phyloP scores from a whole-genome alignment of 371 early-diverging fungal species.

The Circinella umbellata region DNA sequence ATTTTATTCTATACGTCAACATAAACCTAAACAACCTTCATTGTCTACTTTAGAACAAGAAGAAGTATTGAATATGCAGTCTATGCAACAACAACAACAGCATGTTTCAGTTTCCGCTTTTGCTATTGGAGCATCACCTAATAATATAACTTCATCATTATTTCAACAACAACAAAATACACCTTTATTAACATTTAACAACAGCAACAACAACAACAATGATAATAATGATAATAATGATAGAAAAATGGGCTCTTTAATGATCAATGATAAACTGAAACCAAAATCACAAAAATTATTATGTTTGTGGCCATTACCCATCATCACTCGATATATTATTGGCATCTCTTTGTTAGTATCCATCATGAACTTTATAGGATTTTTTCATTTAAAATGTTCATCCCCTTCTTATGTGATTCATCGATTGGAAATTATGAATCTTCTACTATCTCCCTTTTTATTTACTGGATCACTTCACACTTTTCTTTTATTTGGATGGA shows the following conservation, averaged over 20 bases:
- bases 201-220: conserved; percentile 1
- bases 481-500: conserved; percentile 46
- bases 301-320: conserved; percentile 57
- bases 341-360: conserved; percentile 45
- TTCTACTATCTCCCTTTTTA: conserved; percentile 55
- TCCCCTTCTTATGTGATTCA: conserved; percentile 55
- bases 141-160: not conserved
- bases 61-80: too few species aligned
- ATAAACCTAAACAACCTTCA: conserved; percentile 10
- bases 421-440: conserved; percentile 40
- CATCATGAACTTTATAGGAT: conserved; percentile 31
- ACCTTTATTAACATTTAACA: not conserved
- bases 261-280: conserved; percentile 9
- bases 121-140: not conserved
- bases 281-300: conserved; percentile 49
- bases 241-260: not conserved
- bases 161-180: conserved; percentile 3
- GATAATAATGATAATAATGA: not conserved
- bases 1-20: conserved; percentile 14
- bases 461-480: conserved; percentile 41
- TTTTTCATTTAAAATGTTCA: conserved; percentile 40
- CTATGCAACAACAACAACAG: not conserved
- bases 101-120: not conserved
- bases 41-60: not conserved
- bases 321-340: conserved; percentile 54